Evolutionary conservation across 768 basidiomycete species (phyloP), one percentile per base, ranked within the genome.

Genomic region (Epithele typhae): DNA sequence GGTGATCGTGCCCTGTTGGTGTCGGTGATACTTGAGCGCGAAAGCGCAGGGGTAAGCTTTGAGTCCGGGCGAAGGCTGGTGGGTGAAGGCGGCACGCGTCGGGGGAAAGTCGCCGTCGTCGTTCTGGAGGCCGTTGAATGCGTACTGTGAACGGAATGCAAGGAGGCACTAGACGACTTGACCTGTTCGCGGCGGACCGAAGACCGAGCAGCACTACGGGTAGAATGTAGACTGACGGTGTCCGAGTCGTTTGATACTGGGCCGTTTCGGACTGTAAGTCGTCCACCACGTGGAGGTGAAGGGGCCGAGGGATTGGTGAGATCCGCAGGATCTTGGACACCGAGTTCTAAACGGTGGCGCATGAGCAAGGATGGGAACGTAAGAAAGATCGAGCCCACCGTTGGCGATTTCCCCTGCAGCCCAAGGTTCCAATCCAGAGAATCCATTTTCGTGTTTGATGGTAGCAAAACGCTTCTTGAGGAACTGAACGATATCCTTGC

Each of bases 341-440:
- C 90, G 43, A 94, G 78, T 60, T 87, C 92, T 92, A 56, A n/a
- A 36, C 7, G 9, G 17, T 17, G 8, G 17, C 12, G 12, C 30
- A 32, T 14, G 22, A 19, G 22, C 32, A 25, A 46, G 22, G 12
- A 35, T 30, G 19, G 32, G 43, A 25, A 44, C 18, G 49, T n/a
- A 43, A 25, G 22, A 22, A 36, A 9, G 30, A 36, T 19, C 33
- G 17, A 14, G 72, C 86, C 56, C 52, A 89, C 91, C 77, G 58
- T 87, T 79, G 34, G 81, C 77, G 33, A 98, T 91, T 59, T 97
- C 95, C 61, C 91, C 85, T 44, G 94, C 62, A 0, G 87, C 82
- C 91, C 92, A 96, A 4, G 75, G 76, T 40, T 95, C 91, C n/a
- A 98, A 72, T 4, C 67, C 60, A 41, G 86, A 83, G 56, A 97